Percentiles rank a stretch among this genome's conserved stretches.
phyloP scores from a whole-genome alignment of 1,284 basidiomycete genomes.

The Phellopilus nigrolimitatus region DNA sequence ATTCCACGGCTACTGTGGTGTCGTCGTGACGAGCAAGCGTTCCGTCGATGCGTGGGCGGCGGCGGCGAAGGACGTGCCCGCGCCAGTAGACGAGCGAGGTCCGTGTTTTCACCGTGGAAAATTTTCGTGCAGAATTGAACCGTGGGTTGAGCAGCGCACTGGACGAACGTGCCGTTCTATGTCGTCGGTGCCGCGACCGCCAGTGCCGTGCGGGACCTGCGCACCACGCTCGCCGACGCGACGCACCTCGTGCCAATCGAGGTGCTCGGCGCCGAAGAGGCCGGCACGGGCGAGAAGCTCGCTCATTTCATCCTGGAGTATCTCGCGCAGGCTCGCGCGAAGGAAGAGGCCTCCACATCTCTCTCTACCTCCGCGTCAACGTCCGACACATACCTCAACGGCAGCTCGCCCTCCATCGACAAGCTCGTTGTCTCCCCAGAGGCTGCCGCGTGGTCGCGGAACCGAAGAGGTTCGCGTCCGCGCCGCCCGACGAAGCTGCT shows the following conservation, averaged over 20 bases:
- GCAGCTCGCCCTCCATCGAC: not conserved
- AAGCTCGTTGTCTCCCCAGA: slow-evolving; percentile 8
- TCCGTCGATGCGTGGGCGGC: slow-evolving; percentile 63
- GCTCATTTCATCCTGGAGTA: slow-evolving; percentile 52
- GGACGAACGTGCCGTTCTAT: slow-evolving; percentile 63
- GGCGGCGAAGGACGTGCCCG: slow-evolving; percentile 31
- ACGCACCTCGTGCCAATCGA: slow-evolving; percentile 34
- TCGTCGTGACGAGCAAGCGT: slow-evolving; percentile 70
- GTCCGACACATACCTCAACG: not conserved
- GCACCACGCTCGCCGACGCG: slow-evolving; percentile 25
- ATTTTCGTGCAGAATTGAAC: not conserved
- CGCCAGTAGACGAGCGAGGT: slow-evolving; percentile 10
- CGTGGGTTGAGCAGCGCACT: slow-evolving; percentile 30
- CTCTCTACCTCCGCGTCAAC: not conserved
- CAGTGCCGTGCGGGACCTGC: slow-evolving; percentile 37
- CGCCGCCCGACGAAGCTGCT: slow-evolving; percentile 37
- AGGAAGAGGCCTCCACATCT: not conserved
- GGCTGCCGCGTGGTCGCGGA: not conserved
- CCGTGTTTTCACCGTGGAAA: not conserved
- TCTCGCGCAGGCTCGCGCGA: not conserved
- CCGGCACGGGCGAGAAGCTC: slow-evolving; percentile 63
- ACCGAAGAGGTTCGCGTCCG: too few relatives aligned
- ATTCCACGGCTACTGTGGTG: slow-evolving; percentile 40
- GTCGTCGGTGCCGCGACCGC: slow-evolving; percentile 67
- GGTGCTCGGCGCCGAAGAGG: slow-evolving; percentile 48